Evolutionary conservation across 805 yeast species (phyloP).

Genomic region (Metschnikowia matae): DNA sequence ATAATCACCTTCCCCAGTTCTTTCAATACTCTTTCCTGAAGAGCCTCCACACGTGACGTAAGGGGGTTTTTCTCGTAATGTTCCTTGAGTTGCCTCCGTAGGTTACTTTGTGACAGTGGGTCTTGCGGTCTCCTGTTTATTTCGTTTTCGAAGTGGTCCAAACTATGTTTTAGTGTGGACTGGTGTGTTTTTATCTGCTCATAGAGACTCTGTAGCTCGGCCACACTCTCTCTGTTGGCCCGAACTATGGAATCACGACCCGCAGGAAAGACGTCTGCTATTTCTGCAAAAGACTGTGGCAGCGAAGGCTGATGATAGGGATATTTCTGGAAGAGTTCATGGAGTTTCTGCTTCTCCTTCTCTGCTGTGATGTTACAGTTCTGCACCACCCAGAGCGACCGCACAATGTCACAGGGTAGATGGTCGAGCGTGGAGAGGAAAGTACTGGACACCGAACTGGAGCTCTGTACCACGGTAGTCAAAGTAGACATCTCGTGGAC

Average conservation of each 20-base stretch:
- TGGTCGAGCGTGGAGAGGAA: slow-evolving; percentile 42
- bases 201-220: slow-evolving; percentile 20
- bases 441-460: slow-evolving; percentile 31
- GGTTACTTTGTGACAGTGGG: slow-evolving; percentile 9
- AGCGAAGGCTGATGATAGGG: neutral
- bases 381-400: slow-evolving; percentile 42
- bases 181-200: slow-evolving; percentile 31
- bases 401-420: slow-evolving; percentile 40
- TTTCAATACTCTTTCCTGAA: slow-evolving; percentile 21
- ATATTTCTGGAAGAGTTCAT: slow-evolving; percentile 14
- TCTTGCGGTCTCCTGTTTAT: slow-evolving; percentile 8
- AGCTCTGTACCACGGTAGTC: slow-evolving; percentile 20
- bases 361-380: slow-evolving; percentile 29
- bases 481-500: neutral
- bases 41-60: slow-evolving; percentile 36
- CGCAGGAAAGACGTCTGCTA: slow-evolving; percentile 2
- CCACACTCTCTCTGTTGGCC: slow-evolving; percentile 12
- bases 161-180: slow-evolving; percentile 21
- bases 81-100: slow-evolving; percentile 27
- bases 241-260: slow-evolving; percentile 4
- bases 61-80: slow-evolving; percentile 37
- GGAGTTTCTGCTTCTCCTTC: slow-evolving; percentile 19
- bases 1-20: slow-evolving; percentile 14
- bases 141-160: slow-evolving; percentile 22
- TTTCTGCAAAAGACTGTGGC: neutral